phyloP scores from a whole-genome alignment of 148 eudicot species.

The Rhododendron kiyosumense region DNA sequence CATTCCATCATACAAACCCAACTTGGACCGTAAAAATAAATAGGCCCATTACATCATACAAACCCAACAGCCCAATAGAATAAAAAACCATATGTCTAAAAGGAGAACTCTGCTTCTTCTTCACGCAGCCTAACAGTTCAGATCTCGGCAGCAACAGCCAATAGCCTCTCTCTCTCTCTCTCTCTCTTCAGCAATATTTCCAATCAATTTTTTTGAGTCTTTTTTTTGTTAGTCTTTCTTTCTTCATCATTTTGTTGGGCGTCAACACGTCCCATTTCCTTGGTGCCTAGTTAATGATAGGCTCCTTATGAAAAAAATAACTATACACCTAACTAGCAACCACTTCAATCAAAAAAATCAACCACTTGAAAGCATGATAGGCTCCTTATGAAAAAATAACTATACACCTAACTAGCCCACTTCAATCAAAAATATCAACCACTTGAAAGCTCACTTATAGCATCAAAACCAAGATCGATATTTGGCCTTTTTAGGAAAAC shows the following conservation, averaged over 20 bases:
- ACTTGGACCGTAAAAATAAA: no score
- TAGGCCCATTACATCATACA: no score
- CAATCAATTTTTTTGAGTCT: background rate
- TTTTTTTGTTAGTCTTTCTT: background rate
- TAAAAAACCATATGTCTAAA: no score
- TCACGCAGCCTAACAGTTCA: no score
- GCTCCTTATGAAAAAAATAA: background rate
- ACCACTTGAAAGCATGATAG: background rate
- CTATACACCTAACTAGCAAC: background rate
- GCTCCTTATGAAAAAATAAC: background rate
- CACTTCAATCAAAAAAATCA: background rate
- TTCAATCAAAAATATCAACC: background rate
- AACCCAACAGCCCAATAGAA: no score
- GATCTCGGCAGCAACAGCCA: no score
- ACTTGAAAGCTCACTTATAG: background rate
- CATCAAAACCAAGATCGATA: background rate
- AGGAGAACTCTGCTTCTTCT: no score
- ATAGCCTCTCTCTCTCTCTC: no score
- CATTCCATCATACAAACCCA: no score
- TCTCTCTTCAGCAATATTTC: background rate
- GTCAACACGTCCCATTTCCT: background rate
- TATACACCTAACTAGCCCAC: background rate
- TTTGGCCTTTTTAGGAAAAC: no score
- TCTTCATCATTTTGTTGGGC: background rate
- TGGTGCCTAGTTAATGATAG: background rate